Evolutionary conservation across 2,329 filamentous ascomycete species (phyloP).

Genomic region (Aspergillus melleus): DNA sequence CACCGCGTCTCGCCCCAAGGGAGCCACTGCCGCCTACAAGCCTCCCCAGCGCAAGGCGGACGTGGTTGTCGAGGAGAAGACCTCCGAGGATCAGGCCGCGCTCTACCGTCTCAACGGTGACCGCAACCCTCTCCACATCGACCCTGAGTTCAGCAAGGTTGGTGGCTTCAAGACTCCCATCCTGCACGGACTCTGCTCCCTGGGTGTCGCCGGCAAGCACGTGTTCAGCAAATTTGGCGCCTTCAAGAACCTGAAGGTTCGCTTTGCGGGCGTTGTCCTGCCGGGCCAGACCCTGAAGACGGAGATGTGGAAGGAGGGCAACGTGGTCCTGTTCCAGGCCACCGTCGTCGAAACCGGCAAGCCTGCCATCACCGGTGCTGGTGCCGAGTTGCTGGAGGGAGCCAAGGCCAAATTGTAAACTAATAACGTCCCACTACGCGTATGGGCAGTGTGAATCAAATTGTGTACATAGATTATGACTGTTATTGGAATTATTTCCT

Average conservation of each 20-base stretch:
- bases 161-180: constrained; percentile 95
- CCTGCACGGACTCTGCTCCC: constrained; percentile 93
- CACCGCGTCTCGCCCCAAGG: constrained; percentile 69
- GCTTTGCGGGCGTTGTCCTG: constrained; percentile 81
- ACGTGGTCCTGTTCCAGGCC: constrained; percentile 77
- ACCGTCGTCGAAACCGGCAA: constrained; percentile 93
- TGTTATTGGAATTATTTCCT: not conserved
- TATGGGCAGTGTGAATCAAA: constrained; percentile 6
- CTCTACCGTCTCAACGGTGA: constrained; percentile 93
- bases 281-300: constrained; percentile 88
- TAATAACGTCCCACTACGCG: constrained; percentile 12
- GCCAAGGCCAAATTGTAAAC: constrained; percentile 54
- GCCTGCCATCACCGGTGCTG: constrained; percentile 77
- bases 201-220: constrained; percentile 88
- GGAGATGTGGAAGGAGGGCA: constrained; percentile 91
- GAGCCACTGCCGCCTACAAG: constrained; percentile 75
- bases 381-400: constrained; percentile 67
- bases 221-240: constrained; percentile 79
- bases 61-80: constrained; percentile 78
- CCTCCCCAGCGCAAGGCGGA: constrained; percentile 77
- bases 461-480: constrained; percentile 19
- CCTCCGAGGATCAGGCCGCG: constrained; percentile 86
- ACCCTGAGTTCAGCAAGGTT: constrained; percentile 89
- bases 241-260: constrained; percentile 89
- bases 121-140: constrained; percentile 94